phyloP scores from a whole-genome alignment of 352 stramenopile genomes.

The Phytophthora pluvialis region DNA sequence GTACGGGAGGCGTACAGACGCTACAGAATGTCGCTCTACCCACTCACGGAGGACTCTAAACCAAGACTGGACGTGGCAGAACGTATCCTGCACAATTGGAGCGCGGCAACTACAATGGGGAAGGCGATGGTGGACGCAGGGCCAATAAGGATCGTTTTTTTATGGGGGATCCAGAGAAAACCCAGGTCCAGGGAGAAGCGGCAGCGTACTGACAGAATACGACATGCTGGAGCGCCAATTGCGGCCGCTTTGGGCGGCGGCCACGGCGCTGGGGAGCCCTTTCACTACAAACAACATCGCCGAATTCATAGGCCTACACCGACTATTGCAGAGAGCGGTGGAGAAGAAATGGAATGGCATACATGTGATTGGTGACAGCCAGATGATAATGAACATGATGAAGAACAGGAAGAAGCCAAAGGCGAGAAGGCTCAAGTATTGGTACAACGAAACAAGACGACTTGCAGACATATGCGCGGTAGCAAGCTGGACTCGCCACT shows the following conservation, averaged over 20 bases:
- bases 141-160: neutral
- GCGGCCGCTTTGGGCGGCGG: conserved; percentile 2
- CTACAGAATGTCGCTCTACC: too few species aligned
- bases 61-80: too few species aligned
- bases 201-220: neutral
- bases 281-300: neutral
- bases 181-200: neutral
- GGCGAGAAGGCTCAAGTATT: too few species aligned
- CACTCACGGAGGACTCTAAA: too few species aligned
- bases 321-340: neutral
- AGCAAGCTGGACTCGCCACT: too few species aligned
- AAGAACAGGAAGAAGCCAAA: neutral
- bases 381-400: conserved; percentile 3
- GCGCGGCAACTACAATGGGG: too few species aligned
- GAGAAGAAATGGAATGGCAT: neutral
- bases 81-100: neutral
- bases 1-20: too few species aligned
- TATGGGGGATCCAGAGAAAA: neutral
- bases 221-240: neutral
- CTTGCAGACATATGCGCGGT: too few species aligned
- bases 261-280: neutral
- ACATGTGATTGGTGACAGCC: conserved; percentile 11
- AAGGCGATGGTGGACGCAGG: too few species aligned
- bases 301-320: neutral
- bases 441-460: too few species aligned